These are phyloP conservation scores for Populus pruinosa DNA, from an alignment of 345 rosid species.

Conservation along the genomic window DNA sequence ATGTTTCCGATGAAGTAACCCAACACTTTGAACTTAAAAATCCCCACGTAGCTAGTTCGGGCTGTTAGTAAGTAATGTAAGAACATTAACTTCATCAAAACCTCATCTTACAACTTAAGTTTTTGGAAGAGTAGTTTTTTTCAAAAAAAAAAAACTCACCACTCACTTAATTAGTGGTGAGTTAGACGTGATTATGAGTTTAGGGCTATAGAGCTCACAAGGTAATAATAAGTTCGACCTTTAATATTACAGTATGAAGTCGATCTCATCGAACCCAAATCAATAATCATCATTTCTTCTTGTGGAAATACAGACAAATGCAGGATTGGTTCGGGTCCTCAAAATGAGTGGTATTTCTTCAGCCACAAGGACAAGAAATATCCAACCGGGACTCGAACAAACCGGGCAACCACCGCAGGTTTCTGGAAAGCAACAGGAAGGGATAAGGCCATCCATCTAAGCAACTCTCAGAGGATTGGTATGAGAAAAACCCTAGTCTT, in stretches of 20 bases:
- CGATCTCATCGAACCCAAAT: neutral
- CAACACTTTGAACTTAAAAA: neutral
- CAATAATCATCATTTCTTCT: neutral
- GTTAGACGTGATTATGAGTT: neutral
- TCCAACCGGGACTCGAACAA: conserved; percentile 95
- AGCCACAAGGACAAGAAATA: conserved; percentile 99
- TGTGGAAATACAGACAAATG: conserved; percentile 59
- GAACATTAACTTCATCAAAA: neutral
- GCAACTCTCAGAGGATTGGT: conserved; percentile 73
- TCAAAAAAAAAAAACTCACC: no score
- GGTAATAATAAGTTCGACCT: neutral
- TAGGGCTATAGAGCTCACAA: neutral
- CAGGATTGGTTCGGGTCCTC: conserved; percentile 91
- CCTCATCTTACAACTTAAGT: neutral
- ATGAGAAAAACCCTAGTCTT: conserved; percentile 98
- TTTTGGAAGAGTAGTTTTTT: neutral
- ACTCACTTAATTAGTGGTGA: neutral
- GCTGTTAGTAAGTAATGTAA: neutral
- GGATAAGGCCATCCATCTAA: conserved; percentile 85
- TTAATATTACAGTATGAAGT: neutral
- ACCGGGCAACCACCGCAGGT: conserved; percentile 93
- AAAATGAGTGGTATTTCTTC: conserved; percentile 97
- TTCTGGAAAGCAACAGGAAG: conserved; percentile 99
- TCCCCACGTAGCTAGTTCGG: neutral
- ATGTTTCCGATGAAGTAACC: neutral